phyloP scores from a whole-genome alignment of 139 green algal species.

The Tetraselmis chui region DNA sequence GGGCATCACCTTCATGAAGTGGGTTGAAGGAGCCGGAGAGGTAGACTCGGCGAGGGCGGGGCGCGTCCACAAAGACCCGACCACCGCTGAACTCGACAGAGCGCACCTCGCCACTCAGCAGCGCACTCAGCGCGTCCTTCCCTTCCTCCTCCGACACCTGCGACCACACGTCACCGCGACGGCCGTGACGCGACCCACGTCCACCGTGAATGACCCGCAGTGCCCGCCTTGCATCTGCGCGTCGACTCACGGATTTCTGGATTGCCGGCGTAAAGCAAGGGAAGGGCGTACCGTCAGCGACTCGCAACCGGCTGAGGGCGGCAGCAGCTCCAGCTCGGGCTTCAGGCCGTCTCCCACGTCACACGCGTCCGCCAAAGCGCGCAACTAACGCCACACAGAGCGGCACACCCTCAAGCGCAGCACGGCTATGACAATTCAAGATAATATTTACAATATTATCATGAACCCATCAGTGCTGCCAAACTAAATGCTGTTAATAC shows the following conservation, averaged over 20 bases:
- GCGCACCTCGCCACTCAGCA: constrained; percentile 44
- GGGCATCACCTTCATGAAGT: constrained; percentile 64
- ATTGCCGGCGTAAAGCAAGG: no score
- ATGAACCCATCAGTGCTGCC: no score
- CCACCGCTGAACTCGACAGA: constrained; percentile 59
- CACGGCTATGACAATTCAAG: no score
- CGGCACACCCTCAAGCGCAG: no score
- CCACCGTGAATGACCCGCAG: no score
- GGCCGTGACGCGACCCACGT: no score
- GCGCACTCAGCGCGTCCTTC: constrained; percentile 27
- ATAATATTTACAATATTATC: no score
- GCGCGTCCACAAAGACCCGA: constrained; percentile 53
- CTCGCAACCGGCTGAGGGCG: not conserved
- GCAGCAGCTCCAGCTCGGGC: not conserved
- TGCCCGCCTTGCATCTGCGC: no score
- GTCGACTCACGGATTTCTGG: no score
- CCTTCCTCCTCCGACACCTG: not conserved
- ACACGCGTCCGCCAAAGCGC: constrained; percentile 23
- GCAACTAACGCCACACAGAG: no score
- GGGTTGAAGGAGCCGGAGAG: constrained; percentile 90
- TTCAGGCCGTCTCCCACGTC: not conserved
- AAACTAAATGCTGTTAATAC: no score
- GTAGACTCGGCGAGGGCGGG: constrained; percentile 48
- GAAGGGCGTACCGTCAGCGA: not conserved
- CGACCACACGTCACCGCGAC: not conserved